Base-by-base conservation (phyloP, 2,329 filamentous ascomycete species). In the Trichoderma koningii region DNA sequence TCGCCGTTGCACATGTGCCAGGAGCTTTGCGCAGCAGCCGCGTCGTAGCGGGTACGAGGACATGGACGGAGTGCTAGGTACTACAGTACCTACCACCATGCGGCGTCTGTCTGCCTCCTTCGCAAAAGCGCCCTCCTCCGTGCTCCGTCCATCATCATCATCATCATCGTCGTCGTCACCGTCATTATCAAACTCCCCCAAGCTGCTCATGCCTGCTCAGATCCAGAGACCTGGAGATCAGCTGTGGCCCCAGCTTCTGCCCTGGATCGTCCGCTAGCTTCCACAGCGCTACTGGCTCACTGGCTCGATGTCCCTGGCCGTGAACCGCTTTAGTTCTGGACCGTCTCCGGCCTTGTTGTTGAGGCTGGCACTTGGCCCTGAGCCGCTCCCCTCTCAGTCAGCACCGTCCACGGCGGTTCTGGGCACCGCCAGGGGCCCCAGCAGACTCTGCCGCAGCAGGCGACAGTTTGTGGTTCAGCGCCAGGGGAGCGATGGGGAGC, bases 211-310 rank as follows among this genome's bases (percentile, higher is more conserved):
- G 38, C 42, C 23, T 52, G 30, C 30, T 12, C 28, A 38, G 47
- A 34, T 52, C 34, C 30, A 26, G 30, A 52, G 44, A 50, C 50
- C 21, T 53, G 60, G 61, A 56, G 63, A 64, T 64, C 55, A 52
- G 63, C 45, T 42, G n/a, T 51, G 42, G 51, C 44, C 44, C 52
- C 51, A 50, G 42, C 52, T 38, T 48, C 53, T 60, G 63, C 63
- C 63, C 63, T 65, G 63, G 63, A 65, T 65, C 63, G 63, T 44
- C 63, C 56, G 55, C 55, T 65, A 65, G 63, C 30, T 57, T 45
- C 17, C 62, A 64, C n/a, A 64, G 62, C 62, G 62, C 63, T 61
- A 41, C 42, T 44, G 51, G 9, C 48, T 30, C 26, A 26, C 34
- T 38, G 51, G 5, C 48, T 30, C 26, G n/a, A 12, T 38, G 23